Conservation (phyloP, 2,329 filamentous ascomycete genomes). For the Amphichorda felina region DNA sequence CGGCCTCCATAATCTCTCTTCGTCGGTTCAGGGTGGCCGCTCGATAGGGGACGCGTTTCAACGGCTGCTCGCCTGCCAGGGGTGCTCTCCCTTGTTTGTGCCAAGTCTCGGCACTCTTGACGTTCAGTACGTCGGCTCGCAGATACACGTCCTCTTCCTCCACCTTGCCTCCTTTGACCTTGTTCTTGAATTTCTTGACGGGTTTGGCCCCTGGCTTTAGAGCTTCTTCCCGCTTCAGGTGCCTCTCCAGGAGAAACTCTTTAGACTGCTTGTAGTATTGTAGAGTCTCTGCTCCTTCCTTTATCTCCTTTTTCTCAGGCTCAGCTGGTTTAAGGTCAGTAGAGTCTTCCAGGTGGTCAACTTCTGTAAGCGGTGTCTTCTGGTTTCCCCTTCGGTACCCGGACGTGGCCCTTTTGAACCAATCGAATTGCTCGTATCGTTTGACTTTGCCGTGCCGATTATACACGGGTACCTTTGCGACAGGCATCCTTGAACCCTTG, state of each 20-base stretch:
- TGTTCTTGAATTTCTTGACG: constrained; percentile 63
- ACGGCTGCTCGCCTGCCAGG: constrained; percentile 53
- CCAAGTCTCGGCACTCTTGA: constrained; percentile 92
- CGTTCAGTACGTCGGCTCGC: constrained; percentile 67
- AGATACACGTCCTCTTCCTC: constrained; percentile 73
- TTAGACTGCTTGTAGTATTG: constrained; percentile 80
- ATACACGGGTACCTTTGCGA: constrained; percentile 72
- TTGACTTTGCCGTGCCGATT: constrained; percentile 67
- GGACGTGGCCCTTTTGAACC: constrained; percentile 74
- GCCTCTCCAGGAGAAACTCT: constrained; percentile 75
- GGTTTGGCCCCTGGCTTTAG: constrained; percentile 56
- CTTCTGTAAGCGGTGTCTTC: constrained; percentile 46
- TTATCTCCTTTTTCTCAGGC: constrained; percentile 59
- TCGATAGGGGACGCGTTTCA: constrained; percentile 83
- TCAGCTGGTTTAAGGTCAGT: constrained; percentile 65
- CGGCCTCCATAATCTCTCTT: constrained; percentile 77
- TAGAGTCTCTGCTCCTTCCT: constrained; percentile 68
- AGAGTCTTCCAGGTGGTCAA: constrained; percentile 69
- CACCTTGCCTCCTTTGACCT: constrained; percentile 60
- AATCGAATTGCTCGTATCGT: constrained; percentile 69
- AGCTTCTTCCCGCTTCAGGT: constrained; percentile 86
- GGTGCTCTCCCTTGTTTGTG: constrained; percentile 88
- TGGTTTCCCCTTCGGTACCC: constrained; percentile 48
- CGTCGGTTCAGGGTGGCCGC: constrained; percentile 82
- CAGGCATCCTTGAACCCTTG: constrained; percentile 67